Evolutionary conservation across 2,329 filamentous ascomycete species (phyloP).

Genomic region (Didymella pomorum): DNA sequence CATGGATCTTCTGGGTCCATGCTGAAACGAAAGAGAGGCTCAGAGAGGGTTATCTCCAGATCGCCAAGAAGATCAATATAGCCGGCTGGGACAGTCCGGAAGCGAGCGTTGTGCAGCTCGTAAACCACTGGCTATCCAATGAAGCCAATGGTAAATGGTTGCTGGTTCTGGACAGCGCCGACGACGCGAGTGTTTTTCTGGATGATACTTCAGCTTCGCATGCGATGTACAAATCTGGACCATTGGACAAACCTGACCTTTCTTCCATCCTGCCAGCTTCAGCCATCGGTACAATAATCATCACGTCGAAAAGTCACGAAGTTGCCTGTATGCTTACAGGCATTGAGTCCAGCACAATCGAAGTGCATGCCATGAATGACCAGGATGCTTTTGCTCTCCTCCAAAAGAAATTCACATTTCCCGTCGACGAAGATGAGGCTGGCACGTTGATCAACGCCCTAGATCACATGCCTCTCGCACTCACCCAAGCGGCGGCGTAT

Average conservation of each 20-base stretch:
- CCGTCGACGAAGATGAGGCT: neutral
- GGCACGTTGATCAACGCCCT: constrained; percentile 4
- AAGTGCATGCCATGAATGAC: constrained; percentile 21
- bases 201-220: neutral
- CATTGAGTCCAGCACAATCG: constrained; percentile 4
- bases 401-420: constrained; percentile 13
- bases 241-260: no score
- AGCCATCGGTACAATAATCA: constrained; percentile 14
- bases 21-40: constrained; percentile 23
- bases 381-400: constrained; percentile 16
- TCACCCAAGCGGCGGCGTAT: constrained; percentile 17
- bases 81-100: constrained; percentile 18
- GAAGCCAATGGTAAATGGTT: constrained; percentile 28
- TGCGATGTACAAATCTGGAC: no score
- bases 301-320: constrained; percentile 20
- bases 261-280: constrained; percentile 6
- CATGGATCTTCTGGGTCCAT: constrained; percentile 30
- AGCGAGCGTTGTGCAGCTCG: constrained; percentile 23
- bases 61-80: constrained; percentile 23
- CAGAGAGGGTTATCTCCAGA: constrained; percentile 21
- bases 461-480: constrained; percentile 19
- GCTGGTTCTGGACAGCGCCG: constrained; percentile 35
- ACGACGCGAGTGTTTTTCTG: constrained; percentile 24
- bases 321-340: constrained; percentile 22
- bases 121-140: constrained; percentile 25